Percentiles rank a stretch among this genome's conserved stretches.
phyloP scores from a whole-genome alignment of 805 yeast species.

The Komagataella phaffii region DNA sequence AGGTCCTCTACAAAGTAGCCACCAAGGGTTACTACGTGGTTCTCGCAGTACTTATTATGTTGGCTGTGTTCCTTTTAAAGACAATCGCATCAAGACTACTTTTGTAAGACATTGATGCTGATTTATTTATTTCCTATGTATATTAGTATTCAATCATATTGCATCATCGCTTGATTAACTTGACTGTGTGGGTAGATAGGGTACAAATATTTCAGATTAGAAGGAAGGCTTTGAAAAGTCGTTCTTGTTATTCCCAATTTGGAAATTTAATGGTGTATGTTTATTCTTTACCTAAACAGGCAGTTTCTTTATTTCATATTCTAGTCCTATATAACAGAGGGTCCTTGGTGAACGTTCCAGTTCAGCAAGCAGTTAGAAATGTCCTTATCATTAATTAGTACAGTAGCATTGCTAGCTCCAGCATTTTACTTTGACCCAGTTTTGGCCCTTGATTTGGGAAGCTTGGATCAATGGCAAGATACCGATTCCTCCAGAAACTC shows the following conservation, averaged over 20 bases:
- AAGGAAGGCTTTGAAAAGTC: no score
- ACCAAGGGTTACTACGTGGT: slow-evolving; percentile 38
- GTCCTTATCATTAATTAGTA: neutral
- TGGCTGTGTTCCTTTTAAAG: neutral
- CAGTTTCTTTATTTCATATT: neutral
- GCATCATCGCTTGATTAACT: neutral
- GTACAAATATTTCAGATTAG: neutral
- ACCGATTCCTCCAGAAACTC: neutral
- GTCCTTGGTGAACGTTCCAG: neutral
- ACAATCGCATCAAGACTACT: neutral
- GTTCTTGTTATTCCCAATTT: neutral
- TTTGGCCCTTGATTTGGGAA: neutral
- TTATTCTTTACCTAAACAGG: neutral
- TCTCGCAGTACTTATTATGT: slow-evolving; percentile 14
- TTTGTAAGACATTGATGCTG: neutral
- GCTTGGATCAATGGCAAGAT: neutral
- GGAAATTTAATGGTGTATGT: neutral
- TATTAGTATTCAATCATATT: neutral
- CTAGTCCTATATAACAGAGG: neutral
- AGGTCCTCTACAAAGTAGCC: slow-evolving; percentile 37
- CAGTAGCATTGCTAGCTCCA: neutral
- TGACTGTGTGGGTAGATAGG: neutral
- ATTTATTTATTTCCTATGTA: neutral
- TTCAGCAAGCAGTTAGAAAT: neutral
- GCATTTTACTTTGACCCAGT: neutral